Percentiles rank a stretch among this genome's conserved stretches.
Conservation (phyloP, 83 land plant genomes). For the Picea mariana region DNA sequence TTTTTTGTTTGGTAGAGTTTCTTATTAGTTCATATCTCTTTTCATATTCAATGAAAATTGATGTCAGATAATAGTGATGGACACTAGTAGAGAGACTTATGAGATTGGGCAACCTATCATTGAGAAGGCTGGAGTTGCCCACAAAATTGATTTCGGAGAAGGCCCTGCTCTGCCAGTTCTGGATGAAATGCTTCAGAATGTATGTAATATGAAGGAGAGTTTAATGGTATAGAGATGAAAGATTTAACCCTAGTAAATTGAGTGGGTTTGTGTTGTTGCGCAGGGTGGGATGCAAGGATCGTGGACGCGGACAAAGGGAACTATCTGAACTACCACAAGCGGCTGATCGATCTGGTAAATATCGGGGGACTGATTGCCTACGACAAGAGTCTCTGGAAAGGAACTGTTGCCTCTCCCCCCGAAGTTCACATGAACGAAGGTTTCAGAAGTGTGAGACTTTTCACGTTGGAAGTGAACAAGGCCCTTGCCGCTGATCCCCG, state of each 20-base stretch:
- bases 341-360: slow-evolving; percentile 73
- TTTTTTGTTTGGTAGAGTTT: too few relatives aligned
- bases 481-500: slow-evolving; percentile 75
- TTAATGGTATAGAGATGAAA: too few relatives aligned
- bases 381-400: slow-evolving; percentile 95
- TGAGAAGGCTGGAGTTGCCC: too few relatives aligned
- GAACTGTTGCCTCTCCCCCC: slow-evolving; percentile 64
- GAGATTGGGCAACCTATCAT: too few relatives aligned
- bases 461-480: slow-evolving; percentile 79
- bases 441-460: slow-evolving; percentile 47
- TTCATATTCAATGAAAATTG: too few relatives aligned
- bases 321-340: slow-evolving; percentile 88
- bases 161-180: slow-evolving; percentile 85
- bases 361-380: slow-evolving; percentile 88
- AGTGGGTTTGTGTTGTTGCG: neutral
- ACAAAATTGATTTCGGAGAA: slow-evolving; percentile 93
- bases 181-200: slow-evolving; percentile 69
- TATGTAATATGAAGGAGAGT: slow-evolving; percentile 13
- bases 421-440: slow-evolving; percentile 62
- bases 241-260: too few relatives aligned
- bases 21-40: too few relatives aligned
- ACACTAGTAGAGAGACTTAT: slow-evolving; percentile 76
- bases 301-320: slow-evolving; percentile 98
- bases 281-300: slow-evolving; percentile 64
- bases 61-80: slow-evolving; percentile 84